Evolutionary conservation across 305 asterid genomes (phyloP), one percentile per base, ranked within the genome.

Genomic region (Solanum aculeatissimum): DNA sequence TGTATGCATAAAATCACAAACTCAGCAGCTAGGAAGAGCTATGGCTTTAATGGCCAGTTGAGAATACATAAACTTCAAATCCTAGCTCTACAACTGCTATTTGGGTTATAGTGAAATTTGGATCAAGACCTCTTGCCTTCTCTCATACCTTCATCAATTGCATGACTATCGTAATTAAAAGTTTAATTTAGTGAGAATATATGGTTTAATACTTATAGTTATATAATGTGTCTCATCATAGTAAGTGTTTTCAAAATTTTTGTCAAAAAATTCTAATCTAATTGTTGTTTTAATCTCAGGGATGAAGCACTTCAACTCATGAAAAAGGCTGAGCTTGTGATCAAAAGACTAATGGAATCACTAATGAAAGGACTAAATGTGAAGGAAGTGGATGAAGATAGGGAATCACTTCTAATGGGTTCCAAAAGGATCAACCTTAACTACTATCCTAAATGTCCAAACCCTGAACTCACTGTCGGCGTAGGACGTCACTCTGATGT

Each of bases 391-490:
- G 81, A 83, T 25, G 80, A 54, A 83, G 66, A 55, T 32, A 83
- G 60, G 72, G 80, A 83, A 53, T 70, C 63, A 29, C 65, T 69
- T n/a, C 75, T 86, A 80, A 69, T 84, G 63, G 86, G 85, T 58
- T 32, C 60, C n/a, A 83, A 84, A 66, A 53, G 69, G 79, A 82
- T 83, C 49, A 86, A 84, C 40, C 79, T 83, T 63, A 86, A 86
- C 83, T 83, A 75, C 27, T 86, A 83, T 29, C 86, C 88, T 23
- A 63, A 21, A 43, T 86, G 86, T 53, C 86, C 88, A 1, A 86
- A 83, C 27, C 88, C 88, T 11, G 84, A 83, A 40, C 84, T 86
- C 2, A 86, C 84, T 9, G 47, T 83, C 25, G 88, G 86, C 11
- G 88, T 83, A 1, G 81, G 82, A 1, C 86, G 84, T 14, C 86